Evolutionary conservation across 805 yeast genomes (phyloP), one percentile per base, ranked within the genome.

Genomic region (Metschnikowia koreensis): DNA sequence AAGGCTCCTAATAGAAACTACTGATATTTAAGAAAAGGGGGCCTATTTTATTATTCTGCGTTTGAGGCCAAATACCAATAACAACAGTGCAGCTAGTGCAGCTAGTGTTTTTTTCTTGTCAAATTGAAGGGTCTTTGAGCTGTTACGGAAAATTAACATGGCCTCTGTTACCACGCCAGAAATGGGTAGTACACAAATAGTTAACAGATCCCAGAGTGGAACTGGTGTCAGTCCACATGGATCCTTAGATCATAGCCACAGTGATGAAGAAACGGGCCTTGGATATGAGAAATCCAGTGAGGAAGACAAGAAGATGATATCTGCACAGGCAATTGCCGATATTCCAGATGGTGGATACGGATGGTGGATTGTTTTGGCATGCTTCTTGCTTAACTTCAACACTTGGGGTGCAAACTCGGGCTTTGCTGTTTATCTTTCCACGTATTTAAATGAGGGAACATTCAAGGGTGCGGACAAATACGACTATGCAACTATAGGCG

Each of bases 391-490:
- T 39, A 81, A 82, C 64, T 78, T 82, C 56, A 73, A 79, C 38
- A 80, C 89, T 0, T 87, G 93, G 92, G 94, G 94, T 13, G 79
- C 86, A 56, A 86, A 86, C 56, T 70, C 82, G 7, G 86, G 84
- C 3, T 87, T 76, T 62, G 86, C 89, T 29, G 77, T 87, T 6
- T 84, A 82, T 57, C 68, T 86, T 27, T 75, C 86, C 1, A 76
- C 74, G 55, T 87, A 84, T 60, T 56, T 86, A 26, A 75, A 78
- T 41, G 62, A 77, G 47, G 66, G 50, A 36, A 68, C 75, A 0
- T 85, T 82, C 56, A 68, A 70, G 0, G 88, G 84, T 2, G 84
- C 86, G 0, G 63, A 76, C 0, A 77, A 77, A 46, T 67, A 80
- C 50, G 87, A 84, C 53, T 87, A 78, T 64, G 88, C 89, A 12